phyloP scores from a whole-genome alignment of 2,329 filamentous ascomycete species.

The Mycocentrospora acerina region DNA sequence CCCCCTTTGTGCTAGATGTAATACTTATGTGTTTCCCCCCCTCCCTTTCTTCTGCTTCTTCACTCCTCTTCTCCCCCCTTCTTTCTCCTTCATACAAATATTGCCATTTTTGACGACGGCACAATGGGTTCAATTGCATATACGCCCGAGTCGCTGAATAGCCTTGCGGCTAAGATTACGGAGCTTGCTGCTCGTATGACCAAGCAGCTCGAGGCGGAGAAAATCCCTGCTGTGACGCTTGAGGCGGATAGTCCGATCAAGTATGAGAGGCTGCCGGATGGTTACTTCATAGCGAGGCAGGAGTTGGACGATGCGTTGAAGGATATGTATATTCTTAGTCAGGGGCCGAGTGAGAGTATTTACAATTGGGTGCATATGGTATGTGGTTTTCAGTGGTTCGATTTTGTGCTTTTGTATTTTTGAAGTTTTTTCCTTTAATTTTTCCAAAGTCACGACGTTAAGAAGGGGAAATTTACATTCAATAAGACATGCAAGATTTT shows the following conservation, averaged over 20 bases:
- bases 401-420: too few species aligned
- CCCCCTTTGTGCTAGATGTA: too few species aligned
- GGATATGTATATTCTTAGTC: constrained; percentile 51
- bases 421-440: too few species aligned
- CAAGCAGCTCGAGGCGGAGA: constrained; percentile 46
- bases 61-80: background rate
- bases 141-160: constrained; percentile 40
- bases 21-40: too few species aligned
- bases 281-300: constrained; percentile 50
- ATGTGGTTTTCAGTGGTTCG: too few species aligned
- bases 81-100: background rate
- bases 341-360: constrained; percentile 54
- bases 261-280: constrained; percentile 46
- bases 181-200: constrained; percentile 49
- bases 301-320: constrained; percentile 49
- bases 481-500: too few species aligned
- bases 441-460: too few species aligned
- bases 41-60: background rate
- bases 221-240: constrained; percentile 47
- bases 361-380: constrained; percentile 42
- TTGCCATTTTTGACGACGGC: too few species aligned
- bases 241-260: constrained; percentile 46
- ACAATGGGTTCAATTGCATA: constrained; percentile 21
- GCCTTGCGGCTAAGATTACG: constrained; percentile 49
- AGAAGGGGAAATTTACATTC: too few species aligned